Evolutionary conservation across 208 protist genomes (phyloP).

Genomic region (Borovskyia barvae): DNA sequence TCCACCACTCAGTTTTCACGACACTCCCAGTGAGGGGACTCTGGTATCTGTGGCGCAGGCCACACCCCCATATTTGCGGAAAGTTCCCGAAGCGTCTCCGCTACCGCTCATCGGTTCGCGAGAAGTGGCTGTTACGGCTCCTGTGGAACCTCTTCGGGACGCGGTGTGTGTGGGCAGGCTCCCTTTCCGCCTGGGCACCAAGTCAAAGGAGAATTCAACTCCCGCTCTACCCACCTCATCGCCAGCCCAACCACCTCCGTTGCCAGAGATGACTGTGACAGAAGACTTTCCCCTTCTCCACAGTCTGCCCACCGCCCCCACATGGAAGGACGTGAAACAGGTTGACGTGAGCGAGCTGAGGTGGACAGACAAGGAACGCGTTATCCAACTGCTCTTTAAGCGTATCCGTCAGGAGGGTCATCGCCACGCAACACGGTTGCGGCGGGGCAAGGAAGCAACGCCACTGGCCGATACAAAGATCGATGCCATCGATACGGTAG

Average conservation of each 20-base stretch:
- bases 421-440: neutral
- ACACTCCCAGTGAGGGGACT: neutral
- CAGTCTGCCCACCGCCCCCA: slow-evolving; percentile 42
- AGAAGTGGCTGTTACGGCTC: no score
- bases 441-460: neutral
- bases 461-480: neutral
- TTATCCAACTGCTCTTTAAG: slow-evolving; percentile 81
- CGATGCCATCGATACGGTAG: neutral
- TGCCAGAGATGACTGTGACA: neutral
- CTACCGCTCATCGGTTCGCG: neutral
- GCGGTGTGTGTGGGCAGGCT: no score
- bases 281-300: neutral
- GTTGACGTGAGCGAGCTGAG: slow-evolving; percentile 76
- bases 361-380: slow-evolving; percentile 90
- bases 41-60: slow-evolving; percentile 5
- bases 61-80: slow-evolving; percentile 7
- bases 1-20: neutral
- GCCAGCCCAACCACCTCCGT: neutral
- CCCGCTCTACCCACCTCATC: neutral
- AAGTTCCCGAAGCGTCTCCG: neutral
- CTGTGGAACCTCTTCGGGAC: neutral
- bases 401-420: slow-evolving; percentile 45
- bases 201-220: neutral
- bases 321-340: slow-evolving; percentile 47
- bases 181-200: slow-evolving; percentile 2